Base-by-base conservation (phyloP, 768 basidiomycete species). In the Boletus barrowsii region DNA sequence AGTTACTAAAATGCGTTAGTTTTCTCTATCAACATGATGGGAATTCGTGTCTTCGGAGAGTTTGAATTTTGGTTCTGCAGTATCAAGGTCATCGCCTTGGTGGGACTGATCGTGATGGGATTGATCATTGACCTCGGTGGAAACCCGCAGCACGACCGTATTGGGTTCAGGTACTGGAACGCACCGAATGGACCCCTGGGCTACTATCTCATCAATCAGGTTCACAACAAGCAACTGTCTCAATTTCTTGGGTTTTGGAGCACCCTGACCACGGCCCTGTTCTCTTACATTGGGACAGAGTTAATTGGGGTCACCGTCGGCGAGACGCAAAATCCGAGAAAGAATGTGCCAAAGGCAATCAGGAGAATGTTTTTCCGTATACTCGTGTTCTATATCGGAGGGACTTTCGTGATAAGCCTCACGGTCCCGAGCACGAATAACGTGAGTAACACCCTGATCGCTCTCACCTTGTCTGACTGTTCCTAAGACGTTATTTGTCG, bases 21-120 rank as follows among this genome's bases (percentile, higher is more conserved):
- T 51, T 79, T 82, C 55, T 14, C 73, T 18, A 62, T 85, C 62
- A 86, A 83, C 64, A 67, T 84, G 18, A 71, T 85, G 48, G 86
- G 87, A 44, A 79, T 88, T 20, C 79, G 81, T 2, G 76, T 85
- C 62, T 83, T 79, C 54, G 83, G 82, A 17, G 77, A 77, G 61
- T 69, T 76, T 41, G 83, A 84, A 65, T 83, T 86, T 64, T 79
- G 74, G 67, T 82, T 82, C 62, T 78, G 68, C 45, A 65, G 64
- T 30, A 68, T 77, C 65, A 76, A 78, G 70, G 76, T 82, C 51
- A 61, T 78, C 49, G 70, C 83, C 37, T 62, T 77, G 52, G 58
- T 73, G 32, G 71, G 71, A 46, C 55, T 74, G 26, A 72, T 73
- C 39, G 69, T 83, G 58, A 69, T 79, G 56, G 77, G 76, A 49